Percentiles rank a stretch among this genome's conserved stretches.
phyloP scores from a whole-genome alignment of 257 asterid species.

The Paraleonurus japonicus region DNA sequence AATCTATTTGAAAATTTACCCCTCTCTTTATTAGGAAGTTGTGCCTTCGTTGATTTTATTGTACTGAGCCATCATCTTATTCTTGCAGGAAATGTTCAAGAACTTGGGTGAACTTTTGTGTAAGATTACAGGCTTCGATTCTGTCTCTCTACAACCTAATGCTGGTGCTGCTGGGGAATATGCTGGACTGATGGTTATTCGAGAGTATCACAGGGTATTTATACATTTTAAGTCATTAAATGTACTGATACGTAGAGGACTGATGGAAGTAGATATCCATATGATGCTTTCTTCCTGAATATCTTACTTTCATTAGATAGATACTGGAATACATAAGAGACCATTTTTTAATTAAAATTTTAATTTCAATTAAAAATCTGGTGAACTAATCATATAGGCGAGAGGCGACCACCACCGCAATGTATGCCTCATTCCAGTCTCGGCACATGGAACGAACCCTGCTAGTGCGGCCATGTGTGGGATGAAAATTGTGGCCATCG shows the following conservation, averaged over 20 bases:
- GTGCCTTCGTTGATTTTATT: background rate
- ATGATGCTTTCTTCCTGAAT: too few species aligned
- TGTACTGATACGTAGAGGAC: background rate
- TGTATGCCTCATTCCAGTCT: constrained; percentile 96
- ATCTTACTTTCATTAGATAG: background rate
- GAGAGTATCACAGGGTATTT: constrained; percentile 90
- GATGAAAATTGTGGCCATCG: constrained; percentile 96
- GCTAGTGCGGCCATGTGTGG: constrained; percentile 99
- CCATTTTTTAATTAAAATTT: background rate
- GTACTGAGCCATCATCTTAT: constrained; percentile 18
- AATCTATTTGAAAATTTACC: constrained; percentile 5
- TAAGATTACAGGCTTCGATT: constrained; percentile 92
- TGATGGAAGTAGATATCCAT: too few species aligned
- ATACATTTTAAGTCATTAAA: background rate
- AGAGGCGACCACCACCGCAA: constrained; percentile 96
- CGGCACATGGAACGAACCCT: constrained; percentile 99
- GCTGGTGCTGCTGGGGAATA: constrained; percentile 99
- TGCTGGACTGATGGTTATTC: constrained; percentile 97
- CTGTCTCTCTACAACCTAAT: constrained; percentile 97
- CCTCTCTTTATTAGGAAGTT: constrained; percentile 10
- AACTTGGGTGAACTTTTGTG: constrained; percentile 90
- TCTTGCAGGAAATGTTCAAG: constrained; percentile 89
- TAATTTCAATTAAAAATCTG: background rate
- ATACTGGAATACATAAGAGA: background rate
- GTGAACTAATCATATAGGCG: constrained; percentile 50